Evolutionary conservation across 331 rosid species (phyloP), one percentile per base, ranked within the genome.

Genomic region (Arachis monticola): DNA sequence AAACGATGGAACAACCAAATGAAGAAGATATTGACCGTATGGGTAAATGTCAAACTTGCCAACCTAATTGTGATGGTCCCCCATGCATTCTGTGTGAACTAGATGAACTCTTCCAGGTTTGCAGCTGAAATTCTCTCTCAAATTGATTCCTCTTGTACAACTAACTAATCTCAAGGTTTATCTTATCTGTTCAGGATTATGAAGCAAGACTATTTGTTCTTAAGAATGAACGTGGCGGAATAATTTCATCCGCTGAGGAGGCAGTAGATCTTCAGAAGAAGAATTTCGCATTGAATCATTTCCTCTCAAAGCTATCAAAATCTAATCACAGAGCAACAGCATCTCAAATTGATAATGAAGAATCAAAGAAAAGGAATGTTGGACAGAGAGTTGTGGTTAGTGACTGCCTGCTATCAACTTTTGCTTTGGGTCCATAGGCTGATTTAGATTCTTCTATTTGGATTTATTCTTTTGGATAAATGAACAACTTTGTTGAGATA

Each of bases 381-480:
- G 91, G 93, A 64, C 89, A 92, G 79, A 94, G 84, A 86, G 92
- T 88, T 77, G 87, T 94, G 97, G 97, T 94, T 60, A 80, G 97
- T 86, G 79, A 70, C 72, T 74, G 75, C 71, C 73, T 75, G 70
- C 60, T 4, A 48, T 52, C 45, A 47, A 57, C 76, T 61, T 32
- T 59, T 70, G 48, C 58, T 58, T 50, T 74, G 62, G 58, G 64
- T 74, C 22, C 66, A 68, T 66, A 32, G 68, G 41, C 30, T 27
- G 48, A 45, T 17, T 17, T 17, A 17, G 22, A 17, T 17, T 17
- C 22, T 17, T 74, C 56, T 35, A 35, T 35, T 35, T 65, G 44
- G 11, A 12, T 69, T 63, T 68, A 32, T 32, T 35, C 40, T 35
- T 35, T 35, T 35, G 40, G 40, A 35, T 35, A 35, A 35, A 35